A percentile compares a stretch with the other conserved stretches of the same genome.
Evolutionary conservation across 805 yeast species (phyloP).

Genomic region (Jamesozyma rosinii): DNA sequence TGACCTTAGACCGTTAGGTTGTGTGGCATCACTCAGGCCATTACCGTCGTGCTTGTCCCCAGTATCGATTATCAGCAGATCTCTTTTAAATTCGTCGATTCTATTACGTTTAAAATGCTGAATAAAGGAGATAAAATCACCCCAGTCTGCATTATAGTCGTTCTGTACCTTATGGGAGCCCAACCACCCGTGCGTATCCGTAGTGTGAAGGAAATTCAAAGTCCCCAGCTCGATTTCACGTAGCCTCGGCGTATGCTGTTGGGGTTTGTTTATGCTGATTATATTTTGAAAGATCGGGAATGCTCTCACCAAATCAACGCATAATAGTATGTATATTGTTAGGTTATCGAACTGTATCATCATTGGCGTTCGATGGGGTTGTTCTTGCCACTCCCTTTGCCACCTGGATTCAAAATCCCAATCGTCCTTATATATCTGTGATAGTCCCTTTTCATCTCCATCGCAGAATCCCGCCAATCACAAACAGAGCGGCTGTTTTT

Average conservation of each 20-base stretch:
- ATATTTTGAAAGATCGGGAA: neutral
- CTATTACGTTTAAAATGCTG: constrained; percentile 36
- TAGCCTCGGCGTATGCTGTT: constrained; percentile 2
- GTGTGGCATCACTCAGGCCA: constrained; percentile 74
- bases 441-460: no score
- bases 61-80: constrained; percentile 68
- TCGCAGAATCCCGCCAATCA: no score
- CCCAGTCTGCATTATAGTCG: constrained; percentile 82
- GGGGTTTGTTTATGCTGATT: neutral
- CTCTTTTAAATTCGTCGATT: constrained; percentile 35
- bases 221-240: constrained; percentile 60
- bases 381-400: neutral
- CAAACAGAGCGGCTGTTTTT: neutral
- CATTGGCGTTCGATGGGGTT: neutral
- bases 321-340: neutral
- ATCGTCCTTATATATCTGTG: neutral
- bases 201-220: constrained; percentile 81
- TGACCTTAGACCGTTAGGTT: constrained; percentile 59
- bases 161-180: constrained; percentile 79
- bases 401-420: neutral
- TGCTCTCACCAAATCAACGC: neutral
- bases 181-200: constrained; percentile 97
- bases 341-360: neutral
- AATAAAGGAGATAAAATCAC: constrained; percentile 71
- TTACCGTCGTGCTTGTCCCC: constrained; percentile 96